Evolutionary conservation across 345 rosid genomes (phyloP), one percentile per base, ranked within the genome.

Genomic region (Erodium maritimum): DNA sequence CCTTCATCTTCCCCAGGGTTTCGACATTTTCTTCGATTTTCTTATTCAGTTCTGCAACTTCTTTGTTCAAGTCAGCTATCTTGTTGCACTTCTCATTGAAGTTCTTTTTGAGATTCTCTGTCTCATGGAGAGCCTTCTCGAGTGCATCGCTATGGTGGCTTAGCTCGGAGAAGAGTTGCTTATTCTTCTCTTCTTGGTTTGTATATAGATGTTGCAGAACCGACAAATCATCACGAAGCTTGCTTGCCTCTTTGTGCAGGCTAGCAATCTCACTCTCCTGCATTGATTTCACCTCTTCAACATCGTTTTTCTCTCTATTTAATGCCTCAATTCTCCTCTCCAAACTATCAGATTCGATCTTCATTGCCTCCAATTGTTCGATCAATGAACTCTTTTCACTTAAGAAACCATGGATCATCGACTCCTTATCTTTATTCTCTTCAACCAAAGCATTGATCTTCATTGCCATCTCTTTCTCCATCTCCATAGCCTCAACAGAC

Each of bases 41-140:
- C 63, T 63, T 79, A 73, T 77, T 79, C 77, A 79, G 57, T 55
- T 72, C 79, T 6, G 51, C 57, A 55, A 76, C 61, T 54, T 67
- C 67, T 20, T 64, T 62, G 52, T 45, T 73, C 67, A 85, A 64
- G 48, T 22, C 68, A 54, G 57, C 50, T 50, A 65, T 71, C 42
- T 67, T 71, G 59, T 65, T 70, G 55, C 58, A 77, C 79, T 83
- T 86, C 71, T 64, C 77, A 53, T 29, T 79, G 22, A 82, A 65
- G 17, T 61, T 59, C 55, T 72, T 82, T 50, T 29, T 60, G 9
- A 73, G 73, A 60, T 56, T 61, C 11, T 80, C 85, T 61, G 64
- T 82, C 76, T 78, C 71, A 0, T 69, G 67, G 54, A 29, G 67
- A 54, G 71, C 73, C 55, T 45, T 61, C 12, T 65, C 63, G 20